Percentiles rank a stretch among this genome's conserved stretches.
These are phyloP conservation scores for Mortierella alpina DNA, from an alignment of 192 early-diverging fungal species.

Conservation along the genomic window DNA sequence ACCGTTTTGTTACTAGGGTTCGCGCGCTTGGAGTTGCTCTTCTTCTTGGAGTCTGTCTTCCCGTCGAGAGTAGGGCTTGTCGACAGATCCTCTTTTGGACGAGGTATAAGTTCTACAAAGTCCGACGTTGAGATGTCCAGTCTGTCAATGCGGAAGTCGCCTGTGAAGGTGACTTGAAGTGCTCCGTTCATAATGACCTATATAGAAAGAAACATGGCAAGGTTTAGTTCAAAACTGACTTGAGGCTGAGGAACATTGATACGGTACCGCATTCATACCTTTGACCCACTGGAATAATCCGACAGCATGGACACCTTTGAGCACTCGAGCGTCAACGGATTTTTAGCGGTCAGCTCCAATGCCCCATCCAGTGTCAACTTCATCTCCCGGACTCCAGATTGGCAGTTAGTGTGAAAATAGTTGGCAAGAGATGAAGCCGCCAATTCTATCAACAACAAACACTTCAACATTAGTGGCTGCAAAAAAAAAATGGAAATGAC, in stretches of 20 bases:
- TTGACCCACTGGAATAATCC: constrained; percentile 21
- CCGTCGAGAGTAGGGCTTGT: not conserved
- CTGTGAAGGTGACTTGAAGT: constrained; percentile 16
- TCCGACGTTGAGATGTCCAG: constrained; percentile 7
- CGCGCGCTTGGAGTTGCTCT: not conserved
- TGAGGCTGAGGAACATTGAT: not conserved
- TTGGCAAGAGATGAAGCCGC: constrained; percentile 1
- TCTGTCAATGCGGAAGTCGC: constrained; percentile 5
- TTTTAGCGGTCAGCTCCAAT: constrained; percentile 3
- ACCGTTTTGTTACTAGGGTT: not conserved
- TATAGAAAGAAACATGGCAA: not conserved
- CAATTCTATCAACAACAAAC: constrained; percentile 6
- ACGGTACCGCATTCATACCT: not conserved
- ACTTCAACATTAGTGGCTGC: not conserved
- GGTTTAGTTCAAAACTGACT: not conserved
- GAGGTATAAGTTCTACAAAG: constrained; percentile 13
- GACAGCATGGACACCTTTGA: constrained; percentile 12
- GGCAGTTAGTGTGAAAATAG: not conserved
- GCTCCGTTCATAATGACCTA: constrained; percentile 18
- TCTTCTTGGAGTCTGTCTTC: constrained; percentile 14
- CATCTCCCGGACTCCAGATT: constrained; percentile 22
- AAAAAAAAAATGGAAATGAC: not conserved
- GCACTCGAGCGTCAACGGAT: constrained; percentile 3
- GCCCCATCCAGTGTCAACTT: constrained; percentile 12
- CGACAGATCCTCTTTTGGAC: constrained; percentile 14